These are phyloP conservation scores for Sequoiadendron giganteum DNA, from an alignment of 75 land plant genomes.

Conservation along the genomic window DNA sequence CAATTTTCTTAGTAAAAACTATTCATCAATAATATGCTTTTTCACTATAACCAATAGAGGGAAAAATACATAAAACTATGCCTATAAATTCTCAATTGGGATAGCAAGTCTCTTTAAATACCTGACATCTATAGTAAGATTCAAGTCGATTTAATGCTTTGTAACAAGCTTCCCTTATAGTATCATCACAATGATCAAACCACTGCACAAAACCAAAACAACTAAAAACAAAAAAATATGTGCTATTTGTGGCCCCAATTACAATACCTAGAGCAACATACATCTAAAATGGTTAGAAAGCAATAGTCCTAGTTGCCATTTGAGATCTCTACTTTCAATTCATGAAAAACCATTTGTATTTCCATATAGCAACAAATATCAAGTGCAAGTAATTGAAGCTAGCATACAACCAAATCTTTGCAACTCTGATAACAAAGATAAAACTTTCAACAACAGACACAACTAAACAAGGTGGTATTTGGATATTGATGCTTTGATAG, in stretches of 20 bases:
- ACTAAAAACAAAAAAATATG: not conserved
- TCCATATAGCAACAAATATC: not conserved
- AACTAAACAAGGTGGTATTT: not conserved
- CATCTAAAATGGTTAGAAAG: not conserved
- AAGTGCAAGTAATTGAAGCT: not conserved
- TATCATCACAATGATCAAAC: constrained; percentile 77
- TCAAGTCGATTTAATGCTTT: constrained; percentile 46
- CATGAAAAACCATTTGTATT: not conserved
- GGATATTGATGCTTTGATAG: not conserved
- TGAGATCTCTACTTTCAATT: not conserved
- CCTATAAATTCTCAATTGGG: not conserved
- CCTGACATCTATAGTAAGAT: constrained; percentile 73
- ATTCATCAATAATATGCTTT: not conserved
- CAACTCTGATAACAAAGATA: not conserved
- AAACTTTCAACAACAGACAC: not conserved
- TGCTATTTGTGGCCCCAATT: not conserved
- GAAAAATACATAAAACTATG: not conserved
- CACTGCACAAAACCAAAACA: constrained; percentile 49
- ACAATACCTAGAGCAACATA: not conserved
- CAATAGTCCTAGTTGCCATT: not conserved
- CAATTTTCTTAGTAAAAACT: not conserved
- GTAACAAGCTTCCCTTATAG: constrained; percentile 55
- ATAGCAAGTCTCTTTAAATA: constrained; percentile 14
- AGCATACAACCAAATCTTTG: not conserved
- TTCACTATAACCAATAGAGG: constrained; percentile 1